phyloP scores from a whole-genome alignment of 139 green algal genomes.

The Yamagishiella unicocca region DNA sequence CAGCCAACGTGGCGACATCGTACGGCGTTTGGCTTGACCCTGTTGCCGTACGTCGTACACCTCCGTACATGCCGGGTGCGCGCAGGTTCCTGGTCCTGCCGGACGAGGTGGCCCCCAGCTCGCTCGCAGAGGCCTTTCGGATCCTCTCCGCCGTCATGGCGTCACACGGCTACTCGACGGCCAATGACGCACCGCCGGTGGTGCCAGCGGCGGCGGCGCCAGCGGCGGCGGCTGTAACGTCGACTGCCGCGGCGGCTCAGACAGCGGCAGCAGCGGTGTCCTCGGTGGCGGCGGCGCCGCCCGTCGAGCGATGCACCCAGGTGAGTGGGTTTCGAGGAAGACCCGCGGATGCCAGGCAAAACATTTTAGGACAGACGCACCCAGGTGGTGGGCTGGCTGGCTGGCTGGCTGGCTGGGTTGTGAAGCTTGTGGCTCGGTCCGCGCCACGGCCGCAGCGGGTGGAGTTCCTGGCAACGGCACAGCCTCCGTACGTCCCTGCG shows the following conservation, averaged over 20 bases:
- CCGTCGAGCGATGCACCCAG: constrained; percentile 10
- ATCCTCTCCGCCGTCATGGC: constrained; percentile 6
- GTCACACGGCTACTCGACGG: not conserved
- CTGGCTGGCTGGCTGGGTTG: no score
- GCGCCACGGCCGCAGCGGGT: no score
- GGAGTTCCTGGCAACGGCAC: no score
- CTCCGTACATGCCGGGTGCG: no score
- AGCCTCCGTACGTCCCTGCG: no score
- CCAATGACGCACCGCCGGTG: no score
- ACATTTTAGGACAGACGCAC: no score
- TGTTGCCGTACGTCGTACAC: no score
- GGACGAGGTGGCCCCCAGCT: not conserved
- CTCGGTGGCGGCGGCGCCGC: not conserved
- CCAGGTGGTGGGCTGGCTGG: no score
- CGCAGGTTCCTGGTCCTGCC: constrained; percentile 31
- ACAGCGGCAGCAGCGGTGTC: not conserved
- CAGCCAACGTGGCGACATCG: no score
- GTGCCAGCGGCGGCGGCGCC: not conserved
- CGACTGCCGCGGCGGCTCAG: not conserved
- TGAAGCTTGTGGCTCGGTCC: no score
- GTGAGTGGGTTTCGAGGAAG: not conserved
- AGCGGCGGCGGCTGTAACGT: not conserved
- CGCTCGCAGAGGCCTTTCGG: not conserved
- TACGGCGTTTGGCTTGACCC: no score
- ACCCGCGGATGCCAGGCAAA: not conserved